Evolutionary conservation across 257 asterid genomes (phyloP).

Genomic region (Fraxinus pennsylvanica): DNA sequence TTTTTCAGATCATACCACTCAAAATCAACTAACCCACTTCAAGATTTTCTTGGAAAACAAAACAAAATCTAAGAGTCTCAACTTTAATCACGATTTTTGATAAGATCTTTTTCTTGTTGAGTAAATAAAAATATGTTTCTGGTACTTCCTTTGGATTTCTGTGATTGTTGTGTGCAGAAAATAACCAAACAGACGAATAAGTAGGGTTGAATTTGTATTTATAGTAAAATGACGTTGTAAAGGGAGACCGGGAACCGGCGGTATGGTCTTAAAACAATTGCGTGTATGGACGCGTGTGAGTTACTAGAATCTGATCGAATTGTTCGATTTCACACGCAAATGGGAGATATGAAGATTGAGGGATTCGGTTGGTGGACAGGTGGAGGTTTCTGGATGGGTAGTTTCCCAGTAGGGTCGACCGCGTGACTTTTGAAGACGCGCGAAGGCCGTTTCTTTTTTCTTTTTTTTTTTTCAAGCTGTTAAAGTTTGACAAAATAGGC

Average conservation of each 20-base stretch:
- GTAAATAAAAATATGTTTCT: constrained; percentile 8
- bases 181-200: constrained; percentile 22
- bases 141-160: constrained; percentile 30
- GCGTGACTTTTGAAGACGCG: constrained; percentile 12
- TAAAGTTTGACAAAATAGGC: constrained; percentile 23
- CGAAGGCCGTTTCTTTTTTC: constrained; percentile 1
- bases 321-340: constrained; percentile 21
- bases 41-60: neutral
- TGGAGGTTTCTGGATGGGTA: constrained; percentile 20
- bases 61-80: neutral
- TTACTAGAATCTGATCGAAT: neutral
- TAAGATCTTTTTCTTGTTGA: neutral
- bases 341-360: constrained; percentile 1
- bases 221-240: no score
- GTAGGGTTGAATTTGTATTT: constrained; percentile 22
- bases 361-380: constrained; percentile 19
- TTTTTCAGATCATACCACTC: constrained; percentile 22
- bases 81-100: neutral
- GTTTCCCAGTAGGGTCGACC: neutral
- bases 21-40: neutral
- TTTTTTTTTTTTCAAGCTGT: neutral
- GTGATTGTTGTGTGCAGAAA: neutral
- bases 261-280: neutral
- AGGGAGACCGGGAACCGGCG: constrained; percentile 31
- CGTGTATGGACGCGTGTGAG: constrained; percentile 30